Percentiles rank a stretch among this genome's conserved stretches.
Conservation (phyloP, 768 basidiomycete species). For the Boletus pseudopeckii region DNA sequence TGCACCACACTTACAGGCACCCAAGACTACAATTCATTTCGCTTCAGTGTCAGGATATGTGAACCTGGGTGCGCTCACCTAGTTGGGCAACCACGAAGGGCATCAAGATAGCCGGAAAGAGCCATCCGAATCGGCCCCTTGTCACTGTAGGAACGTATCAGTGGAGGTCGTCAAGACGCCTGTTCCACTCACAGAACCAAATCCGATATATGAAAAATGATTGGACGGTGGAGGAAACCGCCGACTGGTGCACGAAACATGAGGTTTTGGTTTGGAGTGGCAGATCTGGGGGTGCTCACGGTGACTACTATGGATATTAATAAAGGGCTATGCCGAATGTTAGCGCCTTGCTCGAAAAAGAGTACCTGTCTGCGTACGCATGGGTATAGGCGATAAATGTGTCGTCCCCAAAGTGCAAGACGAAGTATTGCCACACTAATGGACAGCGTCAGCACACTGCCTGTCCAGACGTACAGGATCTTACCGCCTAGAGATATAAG, state of each 20-base stretch:
- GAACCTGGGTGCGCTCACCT: slow-evolving; percentile 3
- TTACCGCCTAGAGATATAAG: slow-evolving; percentile 21
- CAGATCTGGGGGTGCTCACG: slow-evolving; percentile 7
- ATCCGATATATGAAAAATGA: slow-evolving; percentile 28
- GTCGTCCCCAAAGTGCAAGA: slow-evolving; percentile 21
- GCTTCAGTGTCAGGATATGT: background rate
- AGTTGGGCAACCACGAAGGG: slow-evolving; percentile 19
- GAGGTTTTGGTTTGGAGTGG: slow-evolving; percentile 10
- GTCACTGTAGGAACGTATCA: slow-evolving; percentile 8
- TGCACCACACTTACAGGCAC: slow-evolving; percentile 6
- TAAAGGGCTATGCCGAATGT: slow-evolving; percentile 14
- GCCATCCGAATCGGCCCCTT: slow-evolving; percentile 16
- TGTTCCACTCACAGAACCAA: slow-evolving; percentile 18
- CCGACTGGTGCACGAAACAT: slow-evolving; percentile 14
- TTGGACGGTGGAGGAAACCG: slow-evolving; percentile 20
- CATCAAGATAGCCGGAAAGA: slow-evolving; percentile 14
- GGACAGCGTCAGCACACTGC: background rate
- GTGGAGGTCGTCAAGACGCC: background rate
- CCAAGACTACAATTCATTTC: slow-evolving; percentile 10
- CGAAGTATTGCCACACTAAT: slow-evolving; percentile 23
- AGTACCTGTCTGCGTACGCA: slow-evolving; percentile 14
- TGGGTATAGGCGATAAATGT: slow-evolving; percentile 13
- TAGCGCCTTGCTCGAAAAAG: slow-evolving; percentile 4
- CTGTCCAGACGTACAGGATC: background rate
- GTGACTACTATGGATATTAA: slow-evolving; percentile 21